Percentiles rank a stretch among this genome's conserved stretches.
These are phyloP conservation scores for Monilinia vaccinii-corymbosi DNA, from an alignment of 2,329 filamentous ascomycete genomes.

Conservation along the genomic window DNA sequence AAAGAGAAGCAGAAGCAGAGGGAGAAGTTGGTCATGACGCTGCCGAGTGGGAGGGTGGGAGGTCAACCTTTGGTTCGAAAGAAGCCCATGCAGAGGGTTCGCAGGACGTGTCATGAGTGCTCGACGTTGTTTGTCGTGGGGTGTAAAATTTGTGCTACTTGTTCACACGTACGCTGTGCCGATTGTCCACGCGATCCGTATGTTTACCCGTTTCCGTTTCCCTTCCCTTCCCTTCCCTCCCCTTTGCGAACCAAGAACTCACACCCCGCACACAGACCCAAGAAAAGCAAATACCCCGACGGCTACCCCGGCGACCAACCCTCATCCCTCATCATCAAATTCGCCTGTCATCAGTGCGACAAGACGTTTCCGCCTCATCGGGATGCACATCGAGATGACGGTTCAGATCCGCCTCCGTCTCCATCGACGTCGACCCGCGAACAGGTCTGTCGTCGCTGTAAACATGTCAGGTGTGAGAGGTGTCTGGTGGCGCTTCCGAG, in stretches of 20 bases:
- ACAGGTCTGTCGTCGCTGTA: constrained; percentile 45
- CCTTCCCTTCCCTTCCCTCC: neutral
- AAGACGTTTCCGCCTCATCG: constrained; percentile 50
- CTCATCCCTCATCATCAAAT: constrained; percentile 30
- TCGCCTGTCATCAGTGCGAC: constrained; percentile 55
- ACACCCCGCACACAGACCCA: constrained; percentile 38
- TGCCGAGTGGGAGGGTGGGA: constrained; percentile 51
- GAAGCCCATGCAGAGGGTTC: constrained; percentile 62
- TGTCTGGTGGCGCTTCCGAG: no score
- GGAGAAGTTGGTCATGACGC: constrained; percentile 47
- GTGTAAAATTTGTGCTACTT: constrained; percentile 56
- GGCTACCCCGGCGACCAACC: constrained; percentile 56
- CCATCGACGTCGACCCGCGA: no score
- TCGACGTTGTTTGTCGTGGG: constrained; percentile 49
- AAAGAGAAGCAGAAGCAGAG: no score
- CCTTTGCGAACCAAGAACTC: constrained; percentile 10
- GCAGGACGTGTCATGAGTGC: constrained; percentile 71
- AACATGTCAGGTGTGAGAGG: no score
- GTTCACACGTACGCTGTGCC: constrained; percentile 66
- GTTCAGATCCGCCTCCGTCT: constrained; percentile 12
- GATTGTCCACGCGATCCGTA: constrained; percentile 75
- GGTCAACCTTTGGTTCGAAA: constrained; percentile 65
- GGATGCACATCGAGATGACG: constrained; percentile 24
- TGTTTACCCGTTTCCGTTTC: constrained; percentile 35
- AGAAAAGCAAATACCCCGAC: constrained; percentile 59